phyloP scores from a whole-genome alignment of 441 rosid species.

The Isatis lusitanica region DNA sequence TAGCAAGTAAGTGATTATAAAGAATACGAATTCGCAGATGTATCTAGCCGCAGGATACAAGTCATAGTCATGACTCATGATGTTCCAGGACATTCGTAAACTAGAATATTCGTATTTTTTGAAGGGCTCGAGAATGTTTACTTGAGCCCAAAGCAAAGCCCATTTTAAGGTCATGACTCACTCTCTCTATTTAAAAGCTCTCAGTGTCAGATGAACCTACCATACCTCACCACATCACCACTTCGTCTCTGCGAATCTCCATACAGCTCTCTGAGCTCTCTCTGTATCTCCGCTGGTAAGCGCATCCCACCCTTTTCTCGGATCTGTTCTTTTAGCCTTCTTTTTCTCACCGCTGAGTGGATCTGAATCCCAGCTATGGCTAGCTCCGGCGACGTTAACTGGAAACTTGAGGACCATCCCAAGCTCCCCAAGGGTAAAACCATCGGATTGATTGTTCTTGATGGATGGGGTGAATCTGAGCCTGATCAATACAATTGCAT shows the following conservation, averaged over 20 bases:
- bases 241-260: slow-evolving; percentile 28
- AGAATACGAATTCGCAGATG: no score
- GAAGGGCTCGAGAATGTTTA: background rate
- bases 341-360: background rate
- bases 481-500: slow-evolving; percentile 87
- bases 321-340: slow-evolving; percentile 4
- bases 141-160: slow-evolving; percentile 39
- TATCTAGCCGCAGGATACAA: background rate
- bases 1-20: no score
- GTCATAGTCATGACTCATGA: background rate
- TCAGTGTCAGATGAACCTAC: slow-evolving; percentile 9
- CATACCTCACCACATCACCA: slow-evolving; percentile 29
- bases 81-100: slow-evolving; percentile 11
- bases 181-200: slow-evolving; percentile 14
- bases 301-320: background rate
- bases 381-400: slow-evolving; percentile 41
- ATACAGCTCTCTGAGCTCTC: slow-evolving; percentile 15
- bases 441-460: slow-evolving; percentile 74
- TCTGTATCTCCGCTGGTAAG: slow-evolving; percentile 38
- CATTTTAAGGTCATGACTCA: background rate
- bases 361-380: slow-evolving; percentile 35
- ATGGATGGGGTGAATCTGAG: slow-evolving; percentile 96
- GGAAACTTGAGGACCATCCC: slow-evolving; percentile 82
- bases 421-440: slow-evolving; percentile 79
- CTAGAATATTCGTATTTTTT: background rate